phyloP scores from a whole-genome alignment of 2,329 filamentous ascomycete species.

The Xylaria sp. region DNA sequence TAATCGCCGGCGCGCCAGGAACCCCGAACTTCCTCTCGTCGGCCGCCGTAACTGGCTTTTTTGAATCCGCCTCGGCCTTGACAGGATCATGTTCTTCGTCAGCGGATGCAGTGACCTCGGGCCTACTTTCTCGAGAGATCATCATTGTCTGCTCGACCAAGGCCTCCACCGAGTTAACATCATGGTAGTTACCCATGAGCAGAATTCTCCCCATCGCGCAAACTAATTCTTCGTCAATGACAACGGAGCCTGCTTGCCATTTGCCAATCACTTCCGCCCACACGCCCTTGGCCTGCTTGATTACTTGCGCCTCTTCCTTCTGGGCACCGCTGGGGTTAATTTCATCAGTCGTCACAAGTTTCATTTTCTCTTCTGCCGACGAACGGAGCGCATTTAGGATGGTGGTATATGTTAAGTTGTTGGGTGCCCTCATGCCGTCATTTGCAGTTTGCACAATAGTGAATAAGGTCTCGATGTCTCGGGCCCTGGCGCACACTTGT shows the following conservation, averaged over 20 bases:
- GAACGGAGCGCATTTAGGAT: conserved; percentile 78
- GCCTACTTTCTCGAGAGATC: conserved; percentile 59
- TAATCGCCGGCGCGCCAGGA: conserved; percentile 24
- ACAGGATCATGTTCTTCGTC: not conserved
- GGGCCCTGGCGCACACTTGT: conserved; percentile 73
- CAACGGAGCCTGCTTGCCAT: conserved; percentile 72
- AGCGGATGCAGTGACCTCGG: conserved; percentile 22
- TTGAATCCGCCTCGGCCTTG: not conserved
- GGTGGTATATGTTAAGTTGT: conserved; percentile 76
- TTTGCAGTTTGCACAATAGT: conserved; percentile 73
- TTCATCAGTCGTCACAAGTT: conserved; percentile 31
- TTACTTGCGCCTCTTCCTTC: conserved; percentile 46
- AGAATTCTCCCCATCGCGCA: conserved; percentile 80
- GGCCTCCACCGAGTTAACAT: conserved; percentile 73
- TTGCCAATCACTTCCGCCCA: conserved; percentile 81
- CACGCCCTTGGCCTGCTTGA: conserved; percentile 70
- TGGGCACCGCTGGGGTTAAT: conserved; percentile 34
- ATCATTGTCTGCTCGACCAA: conserved; percentile 83
- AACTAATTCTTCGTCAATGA: conserved; percentile 78
- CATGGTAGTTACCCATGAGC: conserved; percentile 62
- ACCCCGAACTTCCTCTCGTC: conserved; percentile 11
- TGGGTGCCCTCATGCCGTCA: conserved; percentile 63
- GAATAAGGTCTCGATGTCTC: conserved; percentile 81
- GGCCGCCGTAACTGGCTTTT: not conserved
- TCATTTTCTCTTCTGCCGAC: conserved; percentile 42